Percentiles rank a stretch among this genome's conserved stretches.
Evolutionary conservation across 352 stramenopile genomes (phyloP).

Genomic region (Phytophthora ramorum): DNA sequence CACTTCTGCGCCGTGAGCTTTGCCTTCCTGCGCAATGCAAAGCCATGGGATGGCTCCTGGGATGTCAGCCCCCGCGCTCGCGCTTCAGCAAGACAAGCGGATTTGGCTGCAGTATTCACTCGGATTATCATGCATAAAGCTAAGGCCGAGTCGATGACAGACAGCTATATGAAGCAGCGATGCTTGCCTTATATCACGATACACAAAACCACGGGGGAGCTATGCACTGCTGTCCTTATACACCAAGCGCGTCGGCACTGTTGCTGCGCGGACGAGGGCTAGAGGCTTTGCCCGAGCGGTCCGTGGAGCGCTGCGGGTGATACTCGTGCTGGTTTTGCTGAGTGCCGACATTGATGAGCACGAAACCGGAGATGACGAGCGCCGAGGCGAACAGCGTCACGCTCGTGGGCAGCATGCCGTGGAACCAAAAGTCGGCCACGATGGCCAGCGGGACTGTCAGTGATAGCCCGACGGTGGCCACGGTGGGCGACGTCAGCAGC

Average conservation of each 20-base stretch:
- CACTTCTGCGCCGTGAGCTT: too few species aligned
- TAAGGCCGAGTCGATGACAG: too few species aligned
- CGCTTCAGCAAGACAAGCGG: too few species aligned
- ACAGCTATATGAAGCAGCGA: background rate
- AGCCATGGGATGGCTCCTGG: background rate
- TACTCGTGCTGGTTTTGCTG: slow-evolving; percentile 74
- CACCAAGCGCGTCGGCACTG: slow-evolving; percentile 11
- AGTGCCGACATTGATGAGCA: slow-evolving; percentile 70
- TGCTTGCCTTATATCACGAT: slow-evolving; percentile 6
- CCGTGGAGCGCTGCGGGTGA: slow-evolving; percentile 45
- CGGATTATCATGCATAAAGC: too few species aligned
- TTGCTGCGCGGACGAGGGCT: slow-evolving; percentile 15
- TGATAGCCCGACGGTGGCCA: slow-evolving; percentile 95
- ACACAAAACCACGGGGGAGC: slow-evolving; percentile 2
- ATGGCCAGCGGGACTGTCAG: slow-evolving; percentile 97
- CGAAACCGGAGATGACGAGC: slow-evolving; percentile 77
- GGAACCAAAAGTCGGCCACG: slow-evolving; percentile 84
- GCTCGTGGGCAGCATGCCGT: slow-evolving; percentile 52
- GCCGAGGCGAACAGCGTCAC: slow-evolving; percentile 69
- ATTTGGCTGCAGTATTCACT: too few species aligned
- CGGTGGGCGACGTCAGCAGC: slow-evolving; percentile 95
- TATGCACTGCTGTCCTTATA: slow-evolving; percentile 11
- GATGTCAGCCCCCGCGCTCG: background rate
- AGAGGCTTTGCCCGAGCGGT: slow-evolving; percentile 28
- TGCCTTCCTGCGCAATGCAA: background rate